Base-by-base conservation (phyloP, 768 basidiomycete species). In the Pisolithus tinctorius region DNA sequence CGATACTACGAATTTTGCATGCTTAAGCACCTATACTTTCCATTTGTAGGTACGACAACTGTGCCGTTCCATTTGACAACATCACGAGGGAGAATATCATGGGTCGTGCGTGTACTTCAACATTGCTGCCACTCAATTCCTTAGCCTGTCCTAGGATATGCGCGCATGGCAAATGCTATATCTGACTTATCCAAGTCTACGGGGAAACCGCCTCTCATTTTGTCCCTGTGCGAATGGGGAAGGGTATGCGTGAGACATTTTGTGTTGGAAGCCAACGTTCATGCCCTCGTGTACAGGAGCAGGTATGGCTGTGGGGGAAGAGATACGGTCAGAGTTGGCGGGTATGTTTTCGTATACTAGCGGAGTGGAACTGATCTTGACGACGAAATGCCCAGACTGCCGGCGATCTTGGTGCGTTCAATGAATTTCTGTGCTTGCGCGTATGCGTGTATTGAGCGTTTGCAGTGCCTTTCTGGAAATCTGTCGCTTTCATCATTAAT, bases 181-280 rank as follows among this genome's bases (percentile, higher is more conserved):
- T 60, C 65, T 3, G 67, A 74, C 39, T 68, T 82, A 13, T 71
- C 79, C 30, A 60, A 72, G 54, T 58, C 62, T 5, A 73, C 77
- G 4, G 76, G 77, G 0, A 80, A 75, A 47, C 71, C 77, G 0
- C 79, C 84, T 3, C 60, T 86, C 29, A 62, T 82, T 39, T 73
- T 81, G 54, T 83, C 83, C n/a, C 60, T 86, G n/a, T 86, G 83
- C 62, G 74, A 84, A 58, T 86, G 83, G 83, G 83, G 84, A 43
- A 68, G 75, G 59, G 84, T 85, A 62, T 59, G 73, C 10, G 40
- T 48, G 34, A 13, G 25, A 17, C 9, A 23, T 16, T n/a, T 34
- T 13, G 29, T 0, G 4, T 17, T 25, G 4, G 38, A 44, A 2
- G 34, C 34, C 23, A 37, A 10, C 20, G 4, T 44, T 60, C 23